phyloP scores from a whole-genome alignment of 202 grass and related monocot species.

The Panicum virgatum region DNA sequence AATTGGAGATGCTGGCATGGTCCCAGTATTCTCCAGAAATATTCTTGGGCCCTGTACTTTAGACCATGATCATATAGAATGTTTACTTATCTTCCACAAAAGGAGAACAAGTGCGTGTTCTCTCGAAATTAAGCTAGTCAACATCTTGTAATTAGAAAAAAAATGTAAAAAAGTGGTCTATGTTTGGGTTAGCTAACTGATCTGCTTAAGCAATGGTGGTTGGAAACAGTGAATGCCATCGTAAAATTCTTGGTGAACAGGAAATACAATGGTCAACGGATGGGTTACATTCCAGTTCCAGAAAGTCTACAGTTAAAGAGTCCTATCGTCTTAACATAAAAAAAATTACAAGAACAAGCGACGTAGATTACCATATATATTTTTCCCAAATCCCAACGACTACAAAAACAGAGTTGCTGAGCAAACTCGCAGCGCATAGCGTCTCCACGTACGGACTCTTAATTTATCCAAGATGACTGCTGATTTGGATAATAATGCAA shows the following conservation, averaged over 20 bases:
- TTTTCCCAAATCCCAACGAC: neutral
- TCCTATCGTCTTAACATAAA: neutral
- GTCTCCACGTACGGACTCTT: conserved; percentile 7
- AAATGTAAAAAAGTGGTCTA: no score
- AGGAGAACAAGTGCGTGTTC: neutral
- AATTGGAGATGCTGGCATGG: neutral
- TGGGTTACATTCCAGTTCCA: neutral
- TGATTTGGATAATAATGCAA: conserved; percentile 17
- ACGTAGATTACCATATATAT: neutral
- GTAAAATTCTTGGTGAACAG: neutral
- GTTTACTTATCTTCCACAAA: neutral
- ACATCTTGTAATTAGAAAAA: no score
- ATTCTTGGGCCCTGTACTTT: neutral
- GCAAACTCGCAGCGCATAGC: neutral
- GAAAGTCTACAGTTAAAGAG: neutral
- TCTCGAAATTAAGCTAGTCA: no score
- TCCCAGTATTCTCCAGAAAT: conserved; percentile 1
- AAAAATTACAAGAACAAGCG: neutral
- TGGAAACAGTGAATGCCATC: neutral
- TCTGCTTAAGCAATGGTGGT: neutral
- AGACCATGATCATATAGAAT: neutral
- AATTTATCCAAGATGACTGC: neutral
- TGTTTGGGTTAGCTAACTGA: no score
- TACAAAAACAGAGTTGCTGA: neutral
- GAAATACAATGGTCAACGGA: neutral